A percentile compares a stretch with the other conserved stretches of the same genome.
These are phyloP conservation scores for Rutstroemia sp. DNA, from an alignment of 2,329 filamentous ascomycete genomes.

Conservation along the genomic window DNA sequence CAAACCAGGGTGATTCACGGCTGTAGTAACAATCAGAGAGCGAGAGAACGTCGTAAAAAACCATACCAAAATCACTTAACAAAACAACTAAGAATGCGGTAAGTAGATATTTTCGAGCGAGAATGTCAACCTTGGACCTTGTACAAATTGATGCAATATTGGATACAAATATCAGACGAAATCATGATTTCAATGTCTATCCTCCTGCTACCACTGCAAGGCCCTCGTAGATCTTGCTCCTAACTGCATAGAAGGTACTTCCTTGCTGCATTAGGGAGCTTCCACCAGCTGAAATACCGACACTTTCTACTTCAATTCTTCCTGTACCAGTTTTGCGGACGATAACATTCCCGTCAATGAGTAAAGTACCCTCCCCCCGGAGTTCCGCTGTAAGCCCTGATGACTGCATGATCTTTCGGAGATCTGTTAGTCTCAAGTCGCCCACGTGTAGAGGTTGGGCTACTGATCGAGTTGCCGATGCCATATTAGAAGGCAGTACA, in stretches of 20 bases:
- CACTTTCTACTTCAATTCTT: slow-evolving; percentile 78
- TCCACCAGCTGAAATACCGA: slow-evolving; percentile 44
- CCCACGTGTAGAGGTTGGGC: slow-evolving; percentile 91
- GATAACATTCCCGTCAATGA: slow-evolving; percentile 82
- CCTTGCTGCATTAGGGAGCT: slow-evolving; percentile 37
- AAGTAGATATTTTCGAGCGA: no score
- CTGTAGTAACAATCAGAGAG: no score
- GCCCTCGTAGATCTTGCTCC: slow-evolving; percentile 86
- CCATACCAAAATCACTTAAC: no score
- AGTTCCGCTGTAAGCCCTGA: slow-evolving; percentile 87
- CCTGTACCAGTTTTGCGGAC: slow-evolving; percentile 86
- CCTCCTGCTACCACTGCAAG: slow-evolving; percentile 65
- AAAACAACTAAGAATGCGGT: no score
- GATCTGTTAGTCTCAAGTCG: slow-evolving; percentile 80
- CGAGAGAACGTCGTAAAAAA: no score
- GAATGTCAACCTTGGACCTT: no score
- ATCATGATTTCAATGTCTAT: slow-evolving; percentile 1
- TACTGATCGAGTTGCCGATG: slow-evolving; percentile 65
- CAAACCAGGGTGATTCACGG: no score
- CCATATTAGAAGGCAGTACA: slow-evolving; percentile 49
- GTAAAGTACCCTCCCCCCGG: slow-evolving; percentile 80
- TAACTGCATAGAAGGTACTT: slow-evolving; percentile 79
- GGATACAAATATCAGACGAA: no score
- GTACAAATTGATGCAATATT: no score
- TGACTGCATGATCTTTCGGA: slow-evolving; percentile 75